Base-by-base conservation (phyloP, 2,329 filamentous ascomycete species). In the Escovopsis sp. region DNA sequence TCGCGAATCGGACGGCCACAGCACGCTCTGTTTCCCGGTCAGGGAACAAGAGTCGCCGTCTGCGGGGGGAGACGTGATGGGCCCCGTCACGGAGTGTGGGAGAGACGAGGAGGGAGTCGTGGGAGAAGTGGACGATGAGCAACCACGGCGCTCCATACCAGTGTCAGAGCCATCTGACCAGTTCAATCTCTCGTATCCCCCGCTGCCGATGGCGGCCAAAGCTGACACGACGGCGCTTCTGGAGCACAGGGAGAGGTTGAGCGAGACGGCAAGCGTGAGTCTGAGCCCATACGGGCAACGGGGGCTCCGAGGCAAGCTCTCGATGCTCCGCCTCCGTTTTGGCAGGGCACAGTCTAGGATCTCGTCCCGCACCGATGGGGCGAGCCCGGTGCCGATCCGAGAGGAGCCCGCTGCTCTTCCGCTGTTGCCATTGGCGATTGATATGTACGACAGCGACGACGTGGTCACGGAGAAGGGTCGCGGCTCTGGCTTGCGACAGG, bases 181-280 rank as follows among this genome's bases (percentile, higher is more conserved):
- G 34, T 61, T 62, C 41, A 58, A 59, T 35, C 57, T 63, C 40
- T 43, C 52, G 11, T 59, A 57, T 42, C 58, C 58, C 7, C 50
- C 51, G 4, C 51, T 54, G 2, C 50, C 51, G 4, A 52, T 54
- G 2, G 43, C 47, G 10, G 43, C 42, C 5, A 39, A 42, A 37
- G 45, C 35, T 5, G 44, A 49, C 34, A 39, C 11, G 43, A 45
- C 20, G 44, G 41, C 33, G 39, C 41, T 15, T 46, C 46, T 12
- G 44, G 27, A 38, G 7, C 40, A 39, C 15, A 43, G 43, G 35
- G 40, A 41, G 27, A 39, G 38, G 8, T 33, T 49, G 20, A 41
- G 43, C 29, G 43, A 50, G 14, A 45, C 32, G 15, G 44, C 24
- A 35, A 48, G 45, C 36, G 44, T 33, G 35, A 44, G 39, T 39